Evolutionary conservation across 257 asterid genomes (phyloP).

Genomic region (Jasminum sambac): DNA sequence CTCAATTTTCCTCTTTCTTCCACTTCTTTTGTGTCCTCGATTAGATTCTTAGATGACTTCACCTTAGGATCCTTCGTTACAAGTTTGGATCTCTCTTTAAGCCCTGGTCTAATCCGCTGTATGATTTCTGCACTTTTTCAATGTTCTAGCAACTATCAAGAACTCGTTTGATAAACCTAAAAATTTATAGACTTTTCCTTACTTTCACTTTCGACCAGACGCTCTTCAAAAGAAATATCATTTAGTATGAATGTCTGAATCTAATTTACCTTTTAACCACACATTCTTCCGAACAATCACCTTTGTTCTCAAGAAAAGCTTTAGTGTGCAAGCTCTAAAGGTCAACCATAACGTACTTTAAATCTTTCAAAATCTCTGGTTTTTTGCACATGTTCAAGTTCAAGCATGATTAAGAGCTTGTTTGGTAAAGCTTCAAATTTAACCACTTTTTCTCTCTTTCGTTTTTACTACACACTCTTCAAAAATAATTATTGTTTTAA

Average conservation of each 20-base stretch:
- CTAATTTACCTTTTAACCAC: no score
- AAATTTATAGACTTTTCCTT: not conserved
- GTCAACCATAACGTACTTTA: not conserved
- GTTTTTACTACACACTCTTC: no score
- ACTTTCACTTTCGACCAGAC: no score
- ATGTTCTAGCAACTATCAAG: not conserved
- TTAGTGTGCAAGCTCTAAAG: not conserved
- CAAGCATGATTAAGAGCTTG: no score
- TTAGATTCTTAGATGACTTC: slow-evolving; percentile 49
- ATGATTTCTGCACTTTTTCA: slow-evolving; percentile 40
- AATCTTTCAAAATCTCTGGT: not conserved
- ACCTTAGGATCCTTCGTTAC: slow-evolving; percentile 65
- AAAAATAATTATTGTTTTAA: no score
- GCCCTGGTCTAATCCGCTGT: slow-evolving; percentile 27
- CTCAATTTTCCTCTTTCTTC: slow-evolving; percentile 75
- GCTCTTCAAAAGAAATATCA: no score
- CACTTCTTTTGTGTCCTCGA: slow-evolving; percentile 23
- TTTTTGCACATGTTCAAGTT: no score
- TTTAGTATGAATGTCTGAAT: no score
- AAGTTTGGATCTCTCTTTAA: slow-evolving; percentile 40
- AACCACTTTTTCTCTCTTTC: no score
- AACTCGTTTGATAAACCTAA: slow-evolving; percentile 4
- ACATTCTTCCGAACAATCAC: no score
- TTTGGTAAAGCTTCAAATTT: no score
- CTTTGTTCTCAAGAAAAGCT: no score